Conservation (phyloP, 805 yeast species). For the Yamadazyma scolyti region DNA sequence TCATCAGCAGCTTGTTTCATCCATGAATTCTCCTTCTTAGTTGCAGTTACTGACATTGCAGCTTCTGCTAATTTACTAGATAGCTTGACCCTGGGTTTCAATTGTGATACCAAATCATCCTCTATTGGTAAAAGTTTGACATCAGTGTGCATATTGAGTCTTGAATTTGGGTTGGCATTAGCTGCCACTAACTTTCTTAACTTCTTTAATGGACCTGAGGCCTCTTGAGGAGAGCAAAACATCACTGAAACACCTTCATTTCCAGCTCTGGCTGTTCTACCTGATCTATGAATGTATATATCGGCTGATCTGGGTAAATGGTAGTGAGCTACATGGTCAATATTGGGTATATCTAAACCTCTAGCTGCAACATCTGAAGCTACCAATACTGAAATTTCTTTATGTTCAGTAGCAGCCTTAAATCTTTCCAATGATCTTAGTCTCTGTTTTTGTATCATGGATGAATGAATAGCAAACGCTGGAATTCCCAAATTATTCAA, state of each 20-base stretch:
- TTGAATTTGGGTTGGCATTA: conserved; percentile 18
- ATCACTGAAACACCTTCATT: conserved; percentile 91
- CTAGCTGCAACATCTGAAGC: conserved; percentile 99
- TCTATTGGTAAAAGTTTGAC: conserved; percentile 75
- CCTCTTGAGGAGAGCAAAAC: conserved; percentile 91
- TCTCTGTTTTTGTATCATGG: conserved; percentile 94
- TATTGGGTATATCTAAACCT: conserved; percentile 88
- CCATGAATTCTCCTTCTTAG: conserved; percentile 75
- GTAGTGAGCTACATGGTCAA: conserved; percentile 93
- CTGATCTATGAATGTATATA: conserved; percentile 91
- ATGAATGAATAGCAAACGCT: conserved; percentile 79
- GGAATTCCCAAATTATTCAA: conserved; percentile 67
- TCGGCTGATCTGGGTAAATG: conserved; percentile 95
- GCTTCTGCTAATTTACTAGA: conserved; percentile 78
- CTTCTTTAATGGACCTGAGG: conserved; percentile 80
- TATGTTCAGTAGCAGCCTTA: conserved; percentile 45
- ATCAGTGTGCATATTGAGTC: conserved; percentile 41
- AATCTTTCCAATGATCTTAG: conserved; percentile 81
- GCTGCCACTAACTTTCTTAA: conserved; percentile 58
- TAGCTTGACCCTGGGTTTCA: conserved; percentile 63
- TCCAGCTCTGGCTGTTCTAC: conserved; percentile 98
- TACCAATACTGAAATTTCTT: conserved; percentile 63
- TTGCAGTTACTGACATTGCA: conserved; percentile 54
- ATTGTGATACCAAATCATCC: conserved; percentile 62
- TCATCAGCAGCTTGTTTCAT: conserved; percentile 89